Percentiles rank a stretch among this genome's conserved stretches.
phyloP scores from a whole-genome alignment of 805 yeast genomes.

The Zygosaccharomyces bisporus region DNA sequence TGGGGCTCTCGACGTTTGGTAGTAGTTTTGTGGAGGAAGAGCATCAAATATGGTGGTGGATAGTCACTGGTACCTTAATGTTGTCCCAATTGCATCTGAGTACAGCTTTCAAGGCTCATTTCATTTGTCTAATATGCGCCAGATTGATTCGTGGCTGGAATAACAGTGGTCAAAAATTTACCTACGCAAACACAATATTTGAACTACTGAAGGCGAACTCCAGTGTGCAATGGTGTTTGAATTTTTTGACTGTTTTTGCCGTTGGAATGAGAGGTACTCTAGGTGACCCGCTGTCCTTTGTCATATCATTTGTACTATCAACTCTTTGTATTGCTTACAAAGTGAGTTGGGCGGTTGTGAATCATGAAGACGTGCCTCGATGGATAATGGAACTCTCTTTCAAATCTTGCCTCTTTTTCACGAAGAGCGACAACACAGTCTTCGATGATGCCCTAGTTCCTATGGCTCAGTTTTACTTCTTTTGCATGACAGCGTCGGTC shows the following conservation, averaged over 20 bases:
- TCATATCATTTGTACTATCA: slow-evolving; percentile 44
- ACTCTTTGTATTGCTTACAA: slow-evolving; percentile 52
- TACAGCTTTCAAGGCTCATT: slow-evolving; percentile 12
- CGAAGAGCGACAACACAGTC: slow-evolving; percentile 13
- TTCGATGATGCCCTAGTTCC: slow-evolving; percentile 36
- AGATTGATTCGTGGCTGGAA: slow-evolving; percentile 79
- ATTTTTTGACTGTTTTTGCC: slow-evolving; percentile 38
- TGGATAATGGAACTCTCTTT: slow-evolving; percentile 28
- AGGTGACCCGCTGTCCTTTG: slow-evolving; percentile 39
- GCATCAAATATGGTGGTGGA: slow-evolving; percentile 95
- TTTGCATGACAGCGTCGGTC: slow-evolving; percentile 34
- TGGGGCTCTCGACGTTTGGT: slow-evolving; percentile 65
- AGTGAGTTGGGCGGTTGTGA: slow-evolving; percentile 46
- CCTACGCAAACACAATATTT: slow-evolving; percentile 47
- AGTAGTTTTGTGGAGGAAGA: slow-evolving; percentile 94
- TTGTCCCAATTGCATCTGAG: slow-evolving; percentile 10
- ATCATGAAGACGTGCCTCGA: slow-evolving; percentile 52
- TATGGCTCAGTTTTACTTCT: slow-evolving; percentile 37
- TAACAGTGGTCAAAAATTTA: slow-evolving; percentile 82
- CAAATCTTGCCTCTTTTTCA: slow-evolving; percentile 12
- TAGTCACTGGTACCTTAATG: slow-evolving; percentile 38
- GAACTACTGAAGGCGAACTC: slow-evolving; percentile 39
- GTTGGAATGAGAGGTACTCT: slow-evolving; percentile 26
- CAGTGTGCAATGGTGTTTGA: slow-evolving; percentile 46
- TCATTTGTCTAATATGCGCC: slow-evolving; percentile 35